Conservation (phyloP, 768 basidiomycete species). For the Termitomyces sp. region DNA sequence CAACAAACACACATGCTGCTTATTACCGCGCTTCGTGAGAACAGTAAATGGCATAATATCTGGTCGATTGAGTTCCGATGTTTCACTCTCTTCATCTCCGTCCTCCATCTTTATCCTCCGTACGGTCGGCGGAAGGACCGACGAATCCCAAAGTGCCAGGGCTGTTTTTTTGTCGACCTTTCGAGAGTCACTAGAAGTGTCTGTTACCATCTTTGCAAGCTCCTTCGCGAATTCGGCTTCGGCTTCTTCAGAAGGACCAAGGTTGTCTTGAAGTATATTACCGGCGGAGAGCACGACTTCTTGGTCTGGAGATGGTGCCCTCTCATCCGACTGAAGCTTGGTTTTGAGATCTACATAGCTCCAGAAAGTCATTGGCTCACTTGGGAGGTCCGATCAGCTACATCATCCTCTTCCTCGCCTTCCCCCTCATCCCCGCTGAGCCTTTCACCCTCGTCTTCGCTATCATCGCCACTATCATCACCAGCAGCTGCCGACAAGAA, state of each 20-base stretch:
- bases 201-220: slow-evolving; percentile 90
- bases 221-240: slow-evolving; percentile 95
- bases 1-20: slow-evolving; percentile 64
- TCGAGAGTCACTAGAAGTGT: slow-evolving; percentile 75
- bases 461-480: slow-evolving; percentile 61
- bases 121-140: slow-evolving; percentile 61
- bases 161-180: slow-evolving; percentile 88
- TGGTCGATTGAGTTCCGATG: slow-evolving; percentile 25
- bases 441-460: slow-evolving; percentile 59
- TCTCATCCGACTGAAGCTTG: slow-evolving; percentile 47
- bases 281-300: slow-evolving; percentile 62
- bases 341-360: neutral
- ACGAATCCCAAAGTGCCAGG: slow-evolving; percentile 83
- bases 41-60: slow-evolving; percentile 88
- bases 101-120: slow-evolving; percentile 67
- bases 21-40: slow-evolving; percentile 89
- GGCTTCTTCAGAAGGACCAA: slow-evolving; percentile 84
- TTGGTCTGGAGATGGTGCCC: slow-evolving; percentile 79
- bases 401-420: slow-evolving; percentile 65
- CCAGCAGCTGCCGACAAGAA: slow-evolving; percentile 17
- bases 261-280: slow-evolving; percentile 54
- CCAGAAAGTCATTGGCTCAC: slow-evolving; percentile 30
- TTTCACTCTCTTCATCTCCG: slow-evolving; percentile 42
- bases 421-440: slow-evolving; percentile 40
- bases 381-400: slow-evolving; percentile 46